Base-by-base conservation (phyloP, 2,329 filamentous ascomycete genomes). In the Myriosclerotinia scirpicola region DNA sequence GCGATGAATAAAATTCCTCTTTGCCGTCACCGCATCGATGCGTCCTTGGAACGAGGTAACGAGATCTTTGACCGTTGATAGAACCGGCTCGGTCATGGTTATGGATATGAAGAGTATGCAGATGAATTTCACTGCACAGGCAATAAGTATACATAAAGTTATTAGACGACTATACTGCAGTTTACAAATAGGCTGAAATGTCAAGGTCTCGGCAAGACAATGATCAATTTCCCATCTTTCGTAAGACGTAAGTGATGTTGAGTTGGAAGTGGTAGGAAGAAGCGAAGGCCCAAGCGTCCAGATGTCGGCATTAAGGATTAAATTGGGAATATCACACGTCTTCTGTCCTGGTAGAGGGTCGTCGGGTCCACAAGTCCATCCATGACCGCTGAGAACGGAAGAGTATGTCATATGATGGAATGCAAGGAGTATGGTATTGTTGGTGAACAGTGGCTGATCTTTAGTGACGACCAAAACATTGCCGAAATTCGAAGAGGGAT, bases 51-150 rank as follows among this genome's bases (percentile, higher is more conserved):
- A 80, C 0, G 77, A 78, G 11, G 75, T 71, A 14, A 80, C 74
- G 0, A 75, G 77, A 68, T 79, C 78, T 7, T 78, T 78, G 2
- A 76, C 70, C 0, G 77, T 78, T 36, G 75, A 67, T 0, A 79
- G 68, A 12, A 76, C 65, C 1, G 67, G 66, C 26, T 71, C 67
- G 5, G 66, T 44, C 34, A 70, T 69, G 58, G 69, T 71, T 34
- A 71, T 71, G 1, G 64, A 36, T 20, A 65, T 38, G 15, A 60
- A 15, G 1, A 65, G 0, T 15, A 65, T 44, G 15, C 50, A 50
- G 22, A 60, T n/a, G 8, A 65, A 61, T 53, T 65, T 54, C 15
- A 65, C 50, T 12, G 26, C 46, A 3, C 20, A 36, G 2, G 54
- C 44, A 12, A 60, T 44, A 38, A 65, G 38, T 20, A 53, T 44